Evolutionary conservation across 768 basidiomycete genomes (phyloP), one percentile per base, ranked within the genome.

Genomic region (Tulasnella calospora): DNA sequence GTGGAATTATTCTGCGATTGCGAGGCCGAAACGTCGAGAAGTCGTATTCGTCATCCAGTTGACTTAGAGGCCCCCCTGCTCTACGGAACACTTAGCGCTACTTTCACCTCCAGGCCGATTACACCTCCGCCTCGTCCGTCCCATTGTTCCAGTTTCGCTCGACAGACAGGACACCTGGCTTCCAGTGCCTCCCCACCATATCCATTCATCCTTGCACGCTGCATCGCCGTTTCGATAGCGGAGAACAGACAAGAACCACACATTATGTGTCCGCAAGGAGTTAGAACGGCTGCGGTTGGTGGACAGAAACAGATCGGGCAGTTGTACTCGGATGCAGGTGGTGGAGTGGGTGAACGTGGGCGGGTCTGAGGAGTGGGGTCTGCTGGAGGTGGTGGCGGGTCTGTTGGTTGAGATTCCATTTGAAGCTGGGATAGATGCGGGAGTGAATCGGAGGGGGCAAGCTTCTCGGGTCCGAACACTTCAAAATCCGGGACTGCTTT

Each of bases 251-350:
- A 94, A 6, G 87, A 85, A 1, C 92, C 93, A 80, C 93, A 94
- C 79, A 90, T 90, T 51, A 94, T 87, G 80, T 94, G 93, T 0
- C 93, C 93, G 80, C 93, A 94, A 0, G 92, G 92, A 0, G 92
- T 94, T 70, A 94, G 83, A 0, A 92, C 92, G 6, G 93, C 91
- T 79, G 92, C 90, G 0, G 89, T 89, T 0, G 92, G 92, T 0
- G 91, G 88, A 55, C 86, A 90, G 86, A 93, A 93, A 82, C 93
- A 94, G 79, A 94, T 91, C 13, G 93, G 93, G 82, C 93, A 94
- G 0, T 88, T 89, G 82, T 93, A 94, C 36, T 72, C 38, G 27
- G 67, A 33, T 6, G 74, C 55, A 12, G 79, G 79, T 46, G 79
- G 61, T 13, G 61, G 61, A 30, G 61, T 67, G 7, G 61, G 61